Percentiles rank a stretch among this genome's conserved stretches.
These are phyloP conservation scores for Hymenoscyphus fraxineus DNA, from an alignment of 2,329 filamentous ascomycete species.

Conservation along the genomic window DNA sequence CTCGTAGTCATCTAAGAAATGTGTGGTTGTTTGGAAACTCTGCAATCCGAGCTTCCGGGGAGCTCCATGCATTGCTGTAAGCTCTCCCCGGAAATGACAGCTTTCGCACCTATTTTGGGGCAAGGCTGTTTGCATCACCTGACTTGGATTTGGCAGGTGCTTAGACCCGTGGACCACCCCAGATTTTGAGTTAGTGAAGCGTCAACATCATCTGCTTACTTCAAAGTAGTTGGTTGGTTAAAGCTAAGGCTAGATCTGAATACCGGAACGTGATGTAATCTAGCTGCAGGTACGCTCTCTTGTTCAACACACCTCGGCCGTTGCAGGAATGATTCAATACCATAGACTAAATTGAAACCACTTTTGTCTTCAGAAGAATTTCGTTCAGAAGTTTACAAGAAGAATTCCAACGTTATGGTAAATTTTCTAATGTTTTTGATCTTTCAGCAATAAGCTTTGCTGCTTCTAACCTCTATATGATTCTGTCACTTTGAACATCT, in stretches of 20 bases:
- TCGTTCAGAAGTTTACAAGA: too few relatives aligned
- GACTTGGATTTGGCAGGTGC: not conserved
- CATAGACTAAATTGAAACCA: too few relatives aligned
- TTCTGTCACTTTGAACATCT: not conserved
- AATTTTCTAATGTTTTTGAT: not conserved
- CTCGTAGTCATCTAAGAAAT: constrained; percentile 3
- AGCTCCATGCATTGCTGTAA: not conserved
- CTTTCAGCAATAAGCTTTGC: not conserved
- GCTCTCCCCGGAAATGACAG: not conserved
- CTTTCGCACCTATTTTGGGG: not conserved
- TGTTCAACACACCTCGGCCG: too few relatives aligned
- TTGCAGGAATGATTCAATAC: too few relatives aligned
- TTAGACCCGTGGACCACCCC: not conserved
- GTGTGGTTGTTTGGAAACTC: not conserved
- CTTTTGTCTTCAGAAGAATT: too few relatives aligned
- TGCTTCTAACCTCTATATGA: not conserved
- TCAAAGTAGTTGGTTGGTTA: too few relatives aligned
- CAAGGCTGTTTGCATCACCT: not conserved
- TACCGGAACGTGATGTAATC: too few relatives aligned
- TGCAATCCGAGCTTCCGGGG: constrained; percentile 1
- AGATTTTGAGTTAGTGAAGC: not conserved
- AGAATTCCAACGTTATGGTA: not conserved
- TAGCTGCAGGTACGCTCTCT: too few relatives aligned
- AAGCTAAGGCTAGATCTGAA: too few relatives aligned
- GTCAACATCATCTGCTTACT: too few relatives aligned